phyloP scores from a whole-genome alignment of 306 rosid species.

The Quercus parvula region DNA sequence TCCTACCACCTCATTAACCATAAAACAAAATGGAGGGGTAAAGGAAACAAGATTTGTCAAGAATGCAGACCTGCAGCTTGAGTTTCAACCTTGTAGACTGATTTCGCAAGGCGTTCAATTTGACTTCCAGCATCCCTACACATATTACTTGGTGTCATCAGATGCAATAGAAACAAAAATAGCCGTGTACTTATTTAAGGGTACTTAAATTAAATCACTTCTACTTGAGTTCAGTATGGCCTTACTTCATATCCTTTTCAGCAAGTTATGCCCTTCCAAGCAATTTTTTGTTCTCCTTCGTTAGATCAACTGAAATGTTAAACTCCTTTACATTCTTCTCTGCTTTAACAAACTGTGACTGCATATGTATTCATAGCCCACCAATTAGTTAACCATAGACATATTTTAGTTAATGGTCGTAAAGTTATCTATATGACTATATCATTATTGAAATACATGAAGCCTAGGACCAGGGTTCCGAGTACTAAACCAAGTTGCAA shows the following conservation, averaged over 20 bases:
- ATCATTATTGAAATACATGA: not conserved
- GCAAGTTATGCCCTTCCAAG: constrained; percentile 77
- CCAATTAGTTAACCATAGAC: too few species aligned
- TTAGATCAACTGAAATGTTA: constrained; percentile 63
- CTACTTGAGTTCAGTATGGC: constrained; percentile 66
- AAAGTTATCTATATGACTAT: too few species aligned
- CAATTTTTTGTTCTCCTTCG: constrained; percentile 80
- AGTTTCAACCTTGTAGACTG: constrained; percentile 60
- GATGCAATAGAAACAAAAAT: not conserved
- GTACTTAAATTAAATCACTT: constrained; percentile 21
- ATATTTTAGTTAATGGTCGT: too few species aligned
- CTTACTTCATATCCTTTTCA: constrained; percentile 82
- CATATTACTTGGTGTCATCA: constrained; percentile 14
- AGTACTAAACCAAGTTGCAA: constrained; percentile 15
- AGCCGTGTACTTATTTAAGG: not conserved
- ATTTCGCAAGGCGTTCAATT: constrained; percentile 61
- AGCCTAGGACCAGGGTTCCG: not conserved
- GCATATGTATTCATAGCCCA: constrained; percentile 19
- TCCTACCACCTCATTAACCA: not conserved
- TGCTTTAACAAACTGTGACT: constrained; percentile 71
- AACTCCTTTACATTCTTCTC: constrained; percentile 74
- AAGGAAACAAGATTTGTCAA: not conserved
- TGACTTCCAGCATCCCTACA: constrained; percentile 67
- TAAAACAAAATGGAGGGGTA: too few species aligned
- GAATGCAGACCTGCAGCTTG: constrained; percentile 60